Evolutionary conservation across 2,329 filamentous ascomycete species (phyloP), one percentile per base, ranked within the genome.

Genomic region (Penicillium sp.): DNA sequence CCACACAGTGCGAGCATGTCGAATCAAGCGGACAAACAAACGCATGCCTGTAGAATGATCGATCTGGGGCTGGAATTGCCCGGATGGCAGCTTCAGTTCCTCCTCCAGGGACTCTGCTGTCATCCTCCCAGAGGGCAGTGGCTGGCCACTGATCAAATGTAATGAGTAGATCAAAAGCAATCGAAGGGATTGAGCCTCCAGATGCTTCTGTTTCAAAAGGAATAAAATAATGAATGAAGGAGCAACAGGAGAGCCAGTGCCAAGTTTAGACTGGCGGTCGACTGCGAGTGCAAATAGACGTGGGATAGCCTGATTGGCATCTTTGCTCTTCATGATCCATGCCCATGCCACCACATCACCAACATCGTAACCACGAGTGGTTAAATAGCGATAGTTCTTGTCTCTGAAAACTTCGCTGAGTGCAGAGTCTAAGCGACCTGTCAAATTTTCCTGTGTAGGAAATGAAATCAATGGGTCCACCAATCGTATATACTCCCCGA

Each of bases 1-100:
- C 78, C 80, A 83, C 14, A 82, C 74, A 46, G 74, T 70, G 25
- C 82, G 79, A 59, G 83, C 82, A 74, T 83, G 82, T 19, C 79
- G 79, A 40, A 85, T 68, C 30, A 86, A 74, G 25, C 82, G 79
- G 52, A 79, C 69, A 54, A 82, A 76, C 33, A 83, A 71, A 22
- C 74, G 69, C 64, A 79, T 73, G 40, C 79, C 70, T 16, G 70
- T 73, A n/a, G 64, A 70, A 33, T 68, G 60, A 49, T 71, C 68
- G 28, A 75, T 62, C 54, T 60, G 59, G 42, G 65, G 65, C 55
- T 57, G 57, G 11, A 46, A 49, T 11, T 64, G 19, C 13, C 45
- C 51, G 2, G 52, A 37, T 10, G 30, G 22, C 14, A 42, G 51
- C 14, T 58, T 19, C 33, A 51, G 22, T 25, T 62, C 46, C 35